A percentile compares a stretch with the other conserved stretches of the same genome.
These are phyloP conservation scores for Endoconidiophora polonica DNA, from an alignment of 2,329 filamentous ascomycete genomes.

Conservation along the genomic window DNA sequence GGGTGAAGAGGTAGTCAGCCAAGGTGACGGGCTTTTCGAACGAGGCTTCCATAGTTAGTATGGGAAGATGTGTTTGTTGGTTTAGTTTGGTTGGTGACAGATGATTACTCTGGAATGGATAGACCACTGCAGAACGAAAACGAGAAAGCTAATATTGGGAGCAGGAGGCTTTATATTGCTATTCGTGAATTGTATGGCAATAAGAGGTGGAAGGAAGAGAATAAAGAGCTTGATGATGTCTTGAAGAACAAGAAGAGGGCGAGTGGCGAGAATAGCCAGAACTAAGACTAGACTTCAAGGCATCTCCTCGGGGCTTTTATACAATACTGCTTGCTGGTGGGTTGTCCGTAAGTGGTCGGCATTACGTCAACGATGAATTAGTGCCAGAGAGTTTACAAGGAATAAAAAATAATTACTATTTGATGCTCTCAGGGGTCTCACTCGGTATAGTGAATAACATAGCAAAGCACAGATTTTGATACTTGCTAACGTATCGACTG, in stretches of 20 bases:
- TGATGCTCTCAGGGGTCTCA: too few species aligned
- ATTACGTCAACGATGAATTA: not conserved
- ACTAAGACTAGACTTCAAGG: not conserved
- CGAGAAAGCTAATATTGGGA: not conserved
- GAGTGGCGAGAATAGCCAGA: slow-evolving; percentile 2
- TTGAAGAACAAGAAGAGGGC: not conserved
- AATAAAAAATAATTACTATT: too few species aligned
- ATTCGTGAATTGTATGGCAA: not conserved
- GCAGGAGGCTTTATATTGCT: slow-evolving; percentile 5
- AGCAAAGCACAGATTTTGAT: too few species aligned
- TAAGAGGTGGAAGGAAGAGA: not conserved
- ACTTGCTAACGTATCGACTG: too few species aligned
- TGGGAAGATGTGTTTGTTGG: not conserved
- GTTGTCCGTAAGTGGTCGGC: not conserved
- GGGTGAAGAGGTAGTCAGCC: slow-evolving; percentile 50
- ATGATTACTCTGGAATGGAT: not conserved
- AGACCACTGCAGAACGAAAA: not conserved
- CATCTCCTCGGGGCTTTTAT: slow-evolving; percentile 1
- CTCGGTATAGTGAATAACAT: too few species aligned
- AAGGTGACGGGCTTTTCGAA: slow-evolving; percentile 39
- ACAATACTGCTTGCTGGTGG: not conserved
- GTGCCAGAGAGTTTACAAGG: not conserved
- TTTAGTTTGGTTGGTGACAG: not conserved
- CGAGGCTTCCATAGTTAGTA: slow-evolving; percentile 5
- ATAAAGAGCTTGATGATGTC: not conserved